Evolutionary conservation across 1,284 basidiomycete species (phyloP).

Genomic region (Malassezia globosa): DNA sequence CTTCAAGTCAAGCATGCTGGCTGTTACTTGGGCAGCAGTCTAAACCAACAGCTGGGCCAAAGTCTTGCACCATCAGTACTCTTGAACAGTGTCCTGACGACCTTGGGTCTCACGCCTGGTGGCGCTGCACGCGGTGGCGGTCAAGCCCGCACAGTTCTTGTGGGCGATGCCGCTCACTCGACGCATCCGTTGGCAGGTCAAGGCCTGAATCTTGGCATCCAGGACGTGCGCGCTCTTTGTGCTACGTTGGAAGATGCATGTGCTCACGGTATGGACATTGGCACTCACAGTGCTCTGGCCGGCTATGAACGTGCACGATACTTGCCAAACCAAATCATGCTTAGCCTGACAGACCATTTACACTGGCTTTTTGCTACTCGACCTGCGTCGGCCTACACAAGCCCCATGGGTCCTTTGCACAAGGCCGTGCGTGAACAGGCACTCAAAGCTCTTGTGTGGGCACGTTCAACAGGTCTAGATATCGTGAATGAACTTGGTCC

Average conservation of each 20-base stretch:
- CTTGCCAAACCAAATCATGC: constrained; percentile 39
- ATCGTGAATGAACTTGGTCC: constrained; percentile 41
- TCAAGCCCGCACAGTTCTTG: constrained; percentile 65
- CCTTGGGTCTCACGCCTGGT: constrained; percentile 22
- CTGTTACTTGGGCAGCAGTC: constrained; percentile 60
- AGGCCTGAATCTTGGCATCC: constrained; percentile 83
- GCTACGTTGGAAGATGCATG: constrained; percentile 21
- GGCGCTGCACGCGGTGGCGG: constrained; percentile 26
- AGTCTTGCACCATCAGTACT: constrained; percentile 21
- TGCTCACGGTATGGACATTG: constrained; percentile 32
- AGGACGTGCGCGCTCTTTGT: constrained; percentile 54
- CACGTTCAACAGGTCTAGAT: constrained; percentile 39
- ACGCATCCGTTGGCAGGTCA: constrained; percentile 95
- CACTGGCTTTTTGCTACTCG: constrained; percentile 37
- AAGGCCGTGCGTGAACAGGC: constrained; percentile 19
- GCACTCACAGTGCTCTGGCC: constrained; percentile 30
- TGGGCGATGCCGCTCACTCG: constrained; percentile 93
- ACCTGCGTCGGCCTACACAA: constrained; percentile 19
- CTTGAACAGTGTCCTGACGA: constrained; percentile 23
- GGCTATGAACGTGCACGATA: constrained; percentile 36
- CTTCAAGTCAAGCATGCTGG: constrained; percentile 78
- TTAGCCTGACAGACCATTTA: constrained; percentile 39
- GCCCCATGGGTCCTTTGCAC: background rate
- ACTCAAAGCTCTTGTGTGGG: constrained; percentile 31
- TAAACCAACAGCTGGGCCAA: constrained; percentile 17